These are phyloP conservation scores for Zangia roseola DNA, from an alignment of 768 basidiomycete species.

Conservation along the genomic window DNA sequence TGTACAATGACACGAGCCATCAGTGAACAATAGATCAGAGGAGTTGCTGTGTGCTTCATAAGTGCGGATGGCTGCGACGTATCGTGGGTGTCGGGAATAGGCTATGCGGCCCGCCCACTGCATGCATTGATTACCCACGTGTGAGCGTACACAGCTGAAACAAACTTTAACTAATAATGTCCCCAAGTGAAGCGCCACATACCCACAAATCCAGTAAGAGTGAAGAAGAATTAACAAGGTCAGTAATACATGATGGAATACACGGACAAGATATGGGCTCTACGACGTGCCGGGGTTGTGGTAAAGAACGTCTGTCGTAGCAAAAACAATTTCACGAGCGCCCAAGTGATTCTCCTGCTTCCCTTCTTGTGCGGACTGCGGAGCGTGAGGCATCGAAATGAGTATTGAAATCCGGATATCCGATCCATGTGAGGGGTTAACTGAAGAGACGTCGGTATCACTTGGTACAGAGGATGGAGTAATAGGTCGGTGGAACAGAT, in stretches of 20 bases:
- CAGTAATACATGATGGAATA: constrained; percentile 13
- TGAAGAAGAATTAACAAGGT: constrained; percentile 1
- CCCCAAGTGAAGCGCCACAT: not conserved
- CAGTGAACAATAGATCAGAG: not conserved
- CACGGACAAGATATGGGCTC: constrained; percentile 1
- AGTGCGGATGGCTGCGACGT: too few species aligned
- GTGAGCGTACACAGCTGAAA: not conserved
- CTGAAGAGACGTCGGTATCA: not conserved
- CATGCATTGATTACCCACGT: not conserved
- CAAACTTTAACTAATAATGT: not conserved
- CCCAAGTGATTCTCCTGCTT: not conserved
- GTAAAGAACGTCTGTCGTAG: constrained; percentile 23
- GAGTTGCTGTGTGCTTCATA: not conserved
- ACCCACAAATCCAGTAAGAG: not conserved
- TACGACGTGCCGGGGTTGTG: constrained; percentile 12
- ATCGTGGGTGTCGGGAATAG: not conserved
- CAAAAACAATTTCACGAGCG: constrained; percentile 26
- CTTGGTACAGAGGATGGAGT: not conserved
- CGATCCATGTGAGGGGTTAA: constrained; percentile 16
- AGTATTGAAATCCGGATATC: constrained; percentile 28
- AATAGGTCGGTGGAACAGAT: constrained; percentile 26
- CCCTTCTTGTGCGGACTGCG: not conserved
- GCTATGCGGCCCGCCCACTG: not conserved
- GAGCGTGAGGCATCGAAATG: constrained; percentile 27
- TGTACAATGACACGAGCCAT: too few species aligned